Base-by-base conservation (phyloP, 2,329 filamentous ascomycete genomes). In the Aspergillus pseudoviridinutans region DNA sequence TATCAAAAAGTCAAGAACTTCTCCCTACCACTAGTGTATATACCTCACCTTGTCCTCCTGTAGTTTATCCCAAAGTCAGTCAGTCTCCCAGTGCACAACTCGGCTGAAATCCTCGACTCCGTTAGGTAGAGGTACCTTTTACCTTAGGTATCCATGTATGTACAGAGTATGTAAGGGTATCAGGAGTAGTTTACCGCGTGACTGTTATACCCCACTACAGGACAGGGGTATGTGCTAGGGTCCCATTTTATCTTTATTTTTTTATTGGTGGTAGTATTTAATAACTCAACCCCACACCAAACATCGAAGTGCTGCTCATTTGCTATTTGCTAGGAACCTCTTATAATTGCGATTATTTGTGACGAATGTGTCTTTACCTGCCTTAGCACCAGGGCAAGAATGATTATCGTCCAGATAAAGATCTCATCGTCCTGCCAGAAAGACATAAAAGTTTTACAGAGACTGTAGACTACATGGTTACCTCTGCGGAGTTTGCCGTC, bases 131-230 rank as follows among this genome's bases (percentile, higher is more conserved):
- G 22, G n/a, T 20, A 44, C 22, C n/a, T 20, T 22, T 51, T 38
- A 27, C 29, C 12, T 49, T 29, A 29, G 28, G 28, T 55, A 24
- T 35, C 22, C 24, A 42, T 27, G 52, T 27, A 54, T 32, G 32
- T 41, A 24, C 10, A 14, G 22, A 22, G 53, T 53, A 58, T 38
- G 53, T 53, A 53, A 55, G 53, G 56, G 53, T 61, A 58, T 47
- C 51, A 60, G 55, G 46, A 52, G 35, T 49, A 52, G 54, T 25
- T 47, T 47, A 50, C 60, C 58, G 60, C 60, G 60, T 62, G 60
- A 62, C 60, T 60, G 44, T 54, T 20, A 49, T 44, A 41, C 58
- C 55, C 60, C 60, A 62, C 58, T 44, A 35, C 4, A 17, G 32
- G 5, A 35, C 32, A 35, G 32, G 32, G 32, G 29, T 14, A 35